Evolutionary conservation across 352 stramenopile genomes (phyloP).

Genomic region (Nothophytophthora sp.): DNA sequence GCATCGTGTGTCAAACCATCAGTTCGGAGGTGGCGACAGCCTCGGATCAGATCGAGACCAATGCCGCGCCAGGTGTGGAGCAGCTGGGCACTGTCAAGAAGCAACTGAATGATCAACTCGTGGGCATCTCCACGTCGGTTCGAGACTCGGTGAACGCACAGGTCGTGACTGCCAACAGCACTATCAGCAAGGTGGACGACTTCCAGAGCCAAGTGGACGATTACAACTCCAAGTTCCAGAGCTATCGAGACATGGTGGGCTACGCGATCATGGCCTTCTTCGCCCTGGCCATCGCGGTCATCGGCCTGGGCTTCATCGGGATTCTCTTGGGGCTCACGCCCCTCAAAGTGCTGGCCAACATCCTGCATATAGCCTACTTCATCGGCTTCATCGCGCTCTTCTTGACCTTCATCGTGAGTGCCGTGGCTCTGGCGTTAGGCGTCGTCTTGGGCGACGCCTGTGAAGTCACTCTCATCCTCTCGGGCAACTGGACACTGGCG

Average conservation of each 20-base stretch:
- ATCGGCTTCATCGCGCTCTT: constrained; percentile 68
- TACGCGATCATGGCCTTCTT: constrained; percentile 58
- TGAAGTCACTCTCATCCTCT: constrained; percentile 49
- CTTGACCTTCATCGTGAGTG: constrained; percentile 61
- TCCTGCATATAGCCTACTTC: constrained; percentile 78
- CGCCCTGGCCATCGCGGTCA: constrained; percentile 46
- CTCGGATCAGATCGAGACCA: constrained; percentile 33
- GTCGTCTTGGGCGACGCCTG: constrained; percentile 65
- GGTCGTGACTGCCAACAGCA: constrained; percentile 23
- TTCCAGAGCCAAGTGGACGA: constrained; percentile 31
- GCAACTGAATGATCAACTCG: constrained; percentile 40
- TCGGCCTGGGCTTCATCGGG: constrained; percentile 59
- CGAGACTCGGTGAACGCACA: constrained; percentile 36
- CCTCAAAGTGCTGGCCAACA: constrained; percentile 57
- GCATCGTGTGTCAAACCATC: constrained; percentile 38
- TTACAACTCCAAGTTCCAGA: constrained; percentile 36
- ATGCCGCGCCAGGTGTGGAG: constrained; percentile 33
- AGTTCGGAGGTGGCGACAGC: constrained; percentile 27
- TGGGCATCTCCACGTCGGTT: constrained; percentile 36
- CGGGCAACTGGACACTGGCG: constrained; percentile 53
- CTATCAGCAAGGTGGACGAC: constrained; percentile 36
- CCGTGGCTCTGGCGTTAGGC: constrained; percentile 53
- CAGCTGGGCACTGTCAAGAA: constrained; percentile 32
- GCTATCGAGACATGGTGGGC: constrained; percentile 39
- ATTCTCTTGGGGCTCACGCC: constrained; percentile 68